Percentiles rank a stretch among this genome's conserved stretches.
Evolutionary conservation across 768 basidiomycete species (phyloP).

Genomic region (Phanerochaete carnosa): DNA sequence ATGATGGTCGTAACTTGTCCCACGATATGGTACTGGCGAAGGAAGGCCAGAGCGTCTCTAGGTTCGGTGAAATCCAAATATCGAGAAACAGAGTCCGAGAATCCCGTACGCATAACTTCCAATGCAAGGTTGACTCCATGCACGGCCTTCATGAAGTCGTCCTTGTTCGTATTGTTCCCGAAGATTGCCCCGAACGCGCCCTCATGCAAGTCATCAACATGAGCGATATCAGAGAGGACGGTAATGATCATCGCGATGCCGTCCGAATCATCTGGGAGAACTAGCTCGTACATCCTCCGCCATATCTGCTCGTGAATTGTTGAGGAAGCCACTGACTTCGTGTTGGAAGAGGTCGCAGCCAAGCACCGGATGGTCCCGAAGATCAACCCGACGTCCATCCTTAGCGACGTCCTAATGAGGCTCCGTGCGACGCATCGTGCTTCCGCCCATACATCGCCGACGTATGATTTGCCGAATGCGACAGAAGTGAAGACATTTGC

Average conservation of each 20-base stretch:
- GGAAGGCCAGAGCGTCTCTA: conserved; percentile 47
- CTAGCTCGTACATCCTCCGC: conserved; percentile 57
- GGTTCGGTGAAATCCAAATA: conserved; percentile 63
- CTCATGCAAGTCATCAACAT: conserved; percentile 60
- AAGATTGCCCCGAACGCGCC: conserved; percentile 44
- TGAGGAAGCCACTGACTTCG: conserved; percentile 23
- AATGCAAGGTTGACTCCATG: conserved; percentile 63
- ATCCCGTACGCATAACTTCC: conserved; percentile 52
- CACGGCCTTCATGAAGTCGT: conserved; percentile 32
- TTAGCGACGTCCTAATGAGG: conserved; percentile 35
- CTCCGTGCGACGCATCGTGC: conserved; percentile 39
- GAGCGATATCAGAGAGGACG: conserved; percentile 55
- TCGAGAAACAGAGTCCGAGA: conserved; percentile 57
- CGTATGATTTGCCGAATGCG: conserved; percentile 39
- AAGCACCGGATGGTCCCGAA: conserved; percentile 29
- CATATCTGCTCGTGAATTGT: conserved; percentile 61
- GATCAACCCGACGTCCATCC: conserved; percentile 32
- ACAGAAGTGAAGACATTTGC: conserved; percentile 42
- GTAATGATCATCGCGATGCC: conserved; percentile 58
- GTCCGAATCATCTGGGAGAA: conserved; percentile 56
- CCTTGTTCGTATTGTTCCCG: conserved; percentile 23
- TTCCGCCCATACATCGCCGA: conserved; percentile 38
- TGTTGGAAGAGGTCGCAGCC: conserved; percentile 34
- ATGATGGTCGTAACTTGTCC: conserved; percentile 64
- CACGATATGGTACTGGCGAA: conserved; percentile 53